Evolutionary conservation across 345 rosid genomes (phyloP), one percentile per base, ranked within the genome.

Genomic region (Stellera chamaejasme): DNA sequence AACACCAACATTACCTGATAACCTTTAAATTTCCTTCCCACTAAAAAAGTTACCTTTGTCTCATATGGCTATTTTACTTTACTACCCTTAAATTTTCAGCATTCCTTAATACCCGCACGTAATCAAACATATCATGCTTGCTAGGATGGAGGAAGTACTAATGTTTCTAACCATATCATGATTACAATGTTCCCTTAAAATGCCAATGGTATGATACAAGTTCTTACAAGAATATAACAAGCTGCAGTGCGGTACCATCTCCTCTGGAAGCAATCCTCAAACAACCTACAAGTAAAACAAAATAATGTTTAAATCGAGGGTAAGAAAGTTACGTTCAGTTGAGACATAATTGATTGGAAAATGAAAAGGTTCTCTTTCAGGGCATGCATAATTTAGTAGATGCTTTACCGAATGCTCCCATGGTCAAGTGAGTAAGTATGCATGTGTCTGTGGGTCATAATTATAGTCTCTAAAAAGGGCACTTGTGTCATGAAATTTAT

Each of bases 201-300:
- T 53, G 59, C 11, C 9, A 66, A 15, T 58, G 62, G 66, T 41
- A 69, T 71, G 43, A 25, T 52, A 12, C 27, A 13, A 14, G 56
- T 48, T 61, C 94, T 84, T 79, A 93, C 97, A 71, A 93, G 96
- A 66, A 93, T 89, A 75, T 89, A 89, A 79, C 99, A 89, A 39
- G 99, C 99, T 50, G 97, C 97, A 39, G 99, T 93, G 26, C 97
- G 96, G 49, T 87, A 93, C 99, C 99, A 93, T 73, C 99, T 87
- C 52, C 87, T 67, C 65, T 89, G 99, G 85, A 93, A 89, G 76
- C 99, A 89, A 36, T 93, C 99, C 73, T 93, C 99, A 62, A 87
- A 93, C 73, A 93, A 74, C 86, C 99, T 93, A 62, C 43, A 62
- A 52, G 27, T 39, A 42, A 68, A 61, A 62, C 27, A 39, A 66